phyloP scores from a whole-genome alignment of 495 filamentous ascomycete genomes.

The Aspergillus bertholletiae region DNA sequence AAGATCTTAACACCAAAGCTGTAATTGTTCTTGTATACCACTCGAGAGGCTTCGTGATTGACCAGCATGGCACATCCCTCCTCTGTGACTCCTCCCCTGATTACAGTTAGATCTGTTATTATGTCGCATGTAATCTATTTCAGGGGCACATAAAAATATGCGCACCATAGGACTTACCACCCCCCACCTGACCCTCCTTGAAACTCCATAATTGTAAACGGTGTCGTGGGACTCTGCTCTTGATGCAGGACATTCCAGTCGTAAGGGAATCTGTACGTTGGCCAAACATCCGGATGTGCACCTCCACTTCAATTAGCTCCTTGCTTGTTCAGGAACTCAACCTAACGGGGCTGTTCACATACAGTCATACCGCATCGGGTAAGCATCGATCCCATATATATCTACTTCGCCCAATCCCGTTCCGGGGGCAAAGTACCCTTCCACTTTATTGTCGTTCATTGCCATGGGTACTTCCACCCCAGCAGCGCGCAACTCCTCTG shows the following conservation, averaged over 20 bases:
- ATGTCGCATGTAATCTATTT: no score
- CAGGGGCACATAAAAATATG: no score
- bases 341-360: no score
- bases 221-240: conserved; percentile 54
- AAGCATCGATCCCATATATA: conserved; percentile 68
- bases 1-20: conserved; percentile 55
- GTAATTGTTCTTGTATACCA: conserved; percentile 73
- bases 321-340: no score
- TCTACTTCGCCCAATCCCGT: conserved; percentile 57
- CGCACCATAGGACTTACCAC: no score
- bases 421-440: conserved; percentile 57
- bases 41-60: conserved; percentile 61
- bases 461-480: conserved; percentile 68
- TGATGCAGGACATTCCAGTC: no score
- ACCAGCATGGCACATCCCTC: conserved; percentile 55
- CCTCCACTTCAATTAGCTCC: no score
- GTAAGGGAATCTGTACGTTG: no score
- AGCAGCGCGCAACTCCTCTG: no score
- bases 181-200: conserved; percentile 9
- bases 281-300: no score
- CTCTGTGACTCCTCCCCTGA: conserved; percentile 62
- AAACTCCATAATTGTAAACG: conserved; percentile 58
- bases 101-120: no score
- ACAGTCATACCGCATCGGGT: no score
- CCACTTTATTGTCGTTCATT: conserved; percentile 56